Evolutionary conservation across 192 early-diverging fungal species (phyloP), one percentile per base, ranked within the genome.

Genomic region (Allomyces javanicus): DNA sequence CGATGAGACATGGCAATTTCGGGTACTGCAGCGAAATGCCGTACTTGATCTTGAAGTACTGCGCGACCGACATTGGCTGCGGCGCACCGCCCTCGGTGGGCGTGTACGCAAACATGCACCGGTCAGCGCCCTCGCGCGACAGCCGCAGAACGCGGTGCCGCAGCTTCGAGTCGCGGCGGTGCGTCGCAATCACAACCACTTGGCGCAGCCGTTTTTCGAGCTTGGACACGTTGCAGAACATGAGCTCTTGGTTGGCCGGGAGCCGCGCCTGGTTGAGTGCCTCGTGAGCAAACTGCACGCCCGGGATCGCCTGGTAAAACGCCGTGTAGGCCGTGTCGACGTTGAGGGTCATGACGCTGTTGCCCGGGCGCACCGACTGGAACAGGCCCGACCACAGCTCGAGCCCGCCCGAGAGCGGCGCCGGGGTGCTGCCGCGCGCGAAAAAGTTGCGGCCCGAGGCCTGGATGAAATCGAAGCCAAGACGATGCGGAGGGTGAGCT

Each of bases 331-430:
- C 79, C 0, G 87, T 79, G 72, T 91, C 88, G 62, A 86, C 68
- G 66, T 89, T 89, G 11, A 89, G 80, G 74, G 83, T 79, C 72
- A 89, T 81, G 61, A 73, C 75, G 71, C 88, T 89, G 19, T 69
- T 33, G 24, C 87, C 78, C 10, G 92, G 91, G 12, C 88, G 79
- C 44, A 92, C 81, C 26, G 87, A 89, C 65, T 94, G 91, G 68
- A 92, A 93, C 70, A 89, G 92, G 11, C 95, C 95, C 70, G 86
- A 85, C 93, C 93, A 94, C 7, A 92, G 83, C 78, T 94, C 89
- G 24, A 86, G 80, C 14, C 93, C 91, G 63, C 90, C 86, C 22
- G 81, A 75, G 63, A 83, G 78, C 10, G 73, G 25, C 10, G 74
- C 71, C 1, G 77, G 71, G 23, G 0, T 4, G 9, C 10, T 5